Evolutionary conservation across 257 asterid genomes (phyloP), one percentile per base, ranked within the genome.

Genomic region (Leonotis leonurus): DNA sequence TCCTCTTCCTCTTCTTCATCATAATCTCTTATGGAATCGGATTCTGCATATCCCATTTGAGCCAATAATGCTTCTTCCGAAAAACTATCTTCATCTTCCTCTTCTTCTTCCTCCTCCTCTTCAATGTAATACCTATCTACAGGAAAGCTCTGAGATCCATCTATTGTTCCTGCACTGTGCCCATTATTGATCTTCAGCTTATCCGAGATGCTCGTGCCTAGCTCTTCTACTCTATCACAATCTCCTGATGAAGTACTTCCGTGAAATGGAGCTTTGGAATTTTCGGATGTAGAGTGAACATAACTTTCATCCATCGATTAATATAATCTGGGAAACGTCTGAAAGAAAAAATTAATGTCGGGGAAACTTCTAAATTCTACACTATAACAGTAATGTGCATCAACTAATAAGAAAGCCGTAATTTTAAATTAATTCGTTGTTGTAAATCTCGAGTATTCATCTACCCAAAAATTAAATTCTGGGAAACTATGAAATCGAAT

Each of bases 11-110:
- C 48, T 13, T 37, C 73, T 0, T 71, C 69, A 9, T 24, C 49
- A 11, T 16, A 21, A 7, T 61, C 57, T 39, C 14, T 29, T 33
- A 37, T 7, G 4, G 63, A 16, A 41, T 41, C 54, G 4, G 72
- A 3, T 55, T 73, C 26, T 1, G 33, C 67, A 7, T 79, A 79
- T 44, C 81, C 84, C 84, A 79, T 79, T 55, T 69, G 77, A 6
- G 55, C 53, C 44, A 75, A 62, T 36, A 75, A 60, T 20, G 36
- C 75, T 35, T 62, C 81, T 30, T 78, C 81, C 0, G 77, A 75
- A 1, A 75, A 50, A 62, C 57, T 69, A 33, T 69, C 75, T 4
- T 54, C 83, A 5, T 70, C 75, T 1, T 64, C 76, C 0, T 65
- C 74, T 0, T 65, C 73, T 0, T 65, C 65, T 67, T 49, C 74